These are phyloP conservation scores for Rhododendron molle DNA, from an alignment of 148 eudicot species.

Conservation along the genomic window DNA sequence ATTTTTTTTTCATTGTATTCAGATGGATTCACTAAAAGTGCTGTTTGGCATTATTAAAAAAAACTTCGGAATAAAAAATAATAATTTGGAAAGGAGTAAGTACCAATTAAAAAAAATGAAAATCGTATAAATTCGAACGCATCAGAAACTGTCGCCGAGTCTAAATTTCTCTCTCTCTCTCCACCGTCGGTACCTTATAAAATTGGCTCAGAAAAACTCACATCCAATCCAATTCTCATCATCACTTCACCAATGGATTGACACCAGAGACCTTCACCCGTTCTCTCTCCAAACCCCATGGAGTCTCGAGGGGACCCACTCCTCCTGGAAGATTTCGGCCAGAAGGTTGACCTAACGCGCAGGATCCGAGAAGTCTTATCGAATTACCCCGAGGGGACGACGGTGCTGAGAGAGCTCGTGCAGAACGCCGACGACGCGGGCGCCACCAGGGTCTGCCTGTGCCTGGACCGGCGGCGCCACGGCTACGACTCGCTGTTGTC, in stretches of 20 bases:
- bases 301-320: conserved; percentile 22
- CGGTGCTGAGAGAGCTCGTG: conserved; percentile 82
- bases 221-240: not conserved
- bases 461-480: conserved; percentile 77
- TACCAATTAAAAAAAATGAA: no score
- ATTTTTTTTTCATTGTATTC: no score
- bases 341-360: conserved; percentile 90
- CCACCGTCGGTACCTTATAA: not conserved
- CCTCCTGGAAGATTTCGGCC: conserved; percentile 88
- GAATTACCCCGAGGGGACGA: conserved; percentile 93
- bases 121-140: no score
- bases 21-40: no score
- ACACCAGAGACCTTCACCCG: not conserved
- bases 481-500: conserved; percentile 52
- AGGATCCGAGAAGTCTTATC: conserved; percentile 82
- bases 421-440: conserved; percentile 99
- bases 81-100: no score
- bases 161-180: not conserved
- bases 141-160: no score
- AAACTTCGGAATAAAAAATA: no score
- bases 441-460: conserved; percentile 69
- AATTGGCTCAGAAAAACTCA: not conserved
- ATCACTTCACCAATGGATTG: not conserved
- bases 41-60: no score
- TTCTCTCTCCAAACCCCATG: conserved; percentile 1